Conservation (phyloP, 148 eudicot genomes). For the Pouteria glomerata region DNA sequence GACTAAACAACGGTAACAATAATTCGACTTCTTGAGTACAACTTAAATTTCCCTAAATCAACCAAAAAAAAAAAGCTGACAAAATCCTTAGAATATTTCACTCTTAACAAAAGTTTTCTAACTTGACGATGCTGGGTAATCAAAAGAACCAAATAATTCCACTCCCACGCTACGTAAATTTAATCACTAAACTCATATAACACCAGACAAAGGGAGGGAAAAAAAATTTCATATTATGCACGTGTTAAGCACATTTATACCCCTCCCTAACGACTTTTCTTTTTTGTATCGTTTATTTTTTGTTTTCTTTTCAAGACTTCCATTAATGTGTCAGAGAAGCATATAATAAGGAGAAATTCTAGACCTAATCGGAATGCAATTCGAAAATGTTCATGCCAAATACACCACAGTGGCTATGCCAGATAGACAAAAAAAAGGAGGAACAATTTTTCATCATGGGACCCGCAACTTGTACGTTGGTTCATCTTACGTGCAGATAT, state of each 20-base stretch:
- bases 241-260: background rate
- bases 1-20: background rate
- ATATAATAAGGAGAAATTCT: background rate
- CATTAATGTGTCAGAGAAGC: background rate
- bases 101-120: background rate
- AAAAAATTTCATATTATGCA: background rate
- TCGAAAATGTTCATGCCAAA: background rate
- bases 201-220: background rate
- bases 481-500: no score
- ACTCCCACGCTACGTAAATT: background rate
- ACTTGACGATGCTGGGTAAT: background rate
- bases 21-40: background rate
- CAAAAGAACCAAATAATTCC: background rate
- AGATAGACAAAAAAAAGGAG: background rate
- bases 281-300: background rate
- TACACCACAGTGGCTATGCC: background rate
- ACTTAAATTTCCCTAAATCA: background rate
- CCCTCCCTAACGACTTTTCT: background rate
- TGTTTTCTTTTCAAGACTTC: background rate
- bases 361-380: background rate
- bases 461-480: background rate
- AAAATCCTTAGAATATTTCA: background rate
- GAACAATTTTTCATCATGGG: background rate
- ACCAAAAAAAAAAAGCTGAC: background rate
- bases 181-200: no score